Conservation (phyloP, 129 eudicot genomes). For the Deinandra increscens region DNA sequence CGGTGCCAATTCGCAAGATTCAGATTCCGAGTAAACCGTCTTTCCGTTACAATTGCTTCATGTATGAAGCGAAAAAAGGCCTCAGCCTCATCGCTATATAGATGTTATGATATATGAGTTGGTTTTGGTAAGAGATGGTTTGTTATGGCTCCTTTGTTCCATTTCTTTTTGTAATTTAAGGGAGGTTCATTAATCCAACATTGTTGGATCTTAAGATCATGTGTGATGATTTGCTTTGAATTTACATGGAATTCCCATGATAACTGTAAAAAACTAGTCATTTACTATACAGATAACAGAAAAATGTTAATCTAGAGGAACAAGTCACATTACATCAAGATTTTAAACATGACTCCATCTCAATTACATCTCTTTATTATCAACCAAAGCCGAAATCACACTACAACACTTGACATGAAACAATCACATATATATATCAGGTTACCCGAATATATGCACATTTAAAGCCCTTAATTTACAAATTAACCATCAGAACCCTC, state of each 20-base stretch:
- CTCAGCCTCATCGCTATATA: background rate
- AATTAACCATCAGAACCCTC: conserved; percentile 41
- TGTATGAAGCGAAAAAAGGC: background rate
- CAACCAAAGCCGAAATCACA: background rate
- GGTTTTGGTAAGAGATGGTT: too few relatives aligned
- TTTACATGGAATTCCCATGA: too few relatives aligned
- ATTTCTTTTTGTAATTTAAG: too few relatives aligned
- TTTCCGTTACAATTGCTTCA: background rate
- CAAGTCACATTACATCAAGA: too few relatives aligned
- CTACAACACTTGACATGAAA: background rate
- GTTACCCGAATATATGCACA: conserved; percentile 6
- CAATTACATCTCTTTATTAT: background rate
- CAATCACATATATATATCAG: background rate
- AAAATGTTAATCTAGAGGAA: too few relatives aligned
- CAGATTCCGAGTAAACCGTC: conserved; percentile 63
- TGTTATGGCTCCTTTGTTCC: too few relatives aligned
- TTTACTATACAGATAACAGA: too few relatives aligned
- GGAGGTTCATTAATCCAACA: too few relatives aligned
- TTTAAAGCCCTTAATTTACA: conserved; percentile 27
- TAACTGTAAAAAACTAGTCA: too few relatives aligned
- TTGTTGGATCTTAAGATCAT: too few relatives aligned
- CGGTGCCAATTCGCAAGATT: conserved; percentile 63
- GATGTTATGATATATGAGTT: background rate
- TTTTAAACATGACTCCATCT: too few relatives aligned
- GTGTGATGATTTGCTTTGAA: too few relatives aligned